A percentile compares a stretch with the other conserved stretches of the same genome.
Conservation (phyloP, 1,139 yeast species). For the Pichia sp. region DNA sequence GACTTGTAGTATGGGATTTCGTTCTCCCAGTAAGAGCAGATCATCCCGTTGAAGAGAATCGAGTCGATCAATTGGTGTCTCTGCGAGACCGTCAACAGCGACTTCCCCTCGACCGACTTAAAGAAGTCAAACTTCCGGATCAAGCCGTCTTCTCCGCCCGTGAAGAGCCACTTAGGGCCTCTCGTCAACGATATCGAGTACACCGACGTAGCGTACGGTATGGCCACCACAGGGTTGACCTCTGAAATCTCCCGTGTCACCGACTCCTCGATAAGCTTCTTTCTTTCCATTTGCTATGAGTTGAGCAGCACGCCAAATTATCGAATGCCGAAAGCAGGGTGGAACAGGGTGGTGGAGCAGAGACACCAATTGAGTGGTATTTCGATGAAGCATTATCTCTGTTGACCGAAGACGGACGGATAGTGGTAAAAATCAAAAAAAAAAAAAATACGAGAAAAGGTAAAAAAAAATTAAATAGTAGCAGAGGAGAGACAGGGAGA, state of each 20-base stretch:
- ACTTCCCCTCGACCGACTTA: slow-evolving; percentile 82
- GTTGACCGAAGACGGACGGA: background rate
- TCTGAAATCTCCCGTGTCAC: slow-evolving; percentile 6
- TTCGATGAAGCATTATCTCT: background rate
- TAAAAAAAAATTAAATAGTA: background rate
- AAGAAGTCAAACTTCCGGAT: slow-evolving; percentile 85
- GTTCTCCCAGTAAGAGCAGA: slow-evolving; percentile 90
- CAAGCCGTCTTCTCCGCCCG: slow-evolving; percentile 97
- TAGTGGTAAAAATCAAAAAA: background rate
- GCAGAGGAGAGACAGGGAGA: background rate
- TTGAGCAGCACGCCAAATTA: too few species aligned
- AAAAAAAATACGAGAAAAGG: background rate
- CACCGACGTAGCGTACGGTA: slow-evolving; percentile 65
- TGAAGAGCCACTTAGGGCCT: slow-evolving; percentile 82
- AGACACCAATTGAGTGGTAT: too few species aligned
- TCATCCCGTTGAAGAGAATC: slow-evolving; percentile 76
- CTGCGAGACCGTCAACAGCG: slow-evolving; percentile 87
- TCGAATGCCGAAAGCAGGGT: too few species aligned
- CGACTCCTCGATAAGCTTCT: slow-evolving; percentile 1
- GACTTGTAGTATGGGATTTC: slow-evolving; percentile 67
- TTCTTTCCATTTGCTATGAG: slow-evolving; percentile 1
- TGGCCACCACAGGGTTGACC: slow-evolving; percentile 57
- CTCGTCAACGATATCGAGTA: slow-evolving; percentile 74
- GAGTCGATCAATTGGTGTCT: slow-evolving; percentile 85
- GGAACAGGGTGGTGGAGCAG: too few species aligned